Evolutionary conservation across 805 yeast genomes (phyloP).

Genomic region (Candida pseudoglaebosa): DNA sequence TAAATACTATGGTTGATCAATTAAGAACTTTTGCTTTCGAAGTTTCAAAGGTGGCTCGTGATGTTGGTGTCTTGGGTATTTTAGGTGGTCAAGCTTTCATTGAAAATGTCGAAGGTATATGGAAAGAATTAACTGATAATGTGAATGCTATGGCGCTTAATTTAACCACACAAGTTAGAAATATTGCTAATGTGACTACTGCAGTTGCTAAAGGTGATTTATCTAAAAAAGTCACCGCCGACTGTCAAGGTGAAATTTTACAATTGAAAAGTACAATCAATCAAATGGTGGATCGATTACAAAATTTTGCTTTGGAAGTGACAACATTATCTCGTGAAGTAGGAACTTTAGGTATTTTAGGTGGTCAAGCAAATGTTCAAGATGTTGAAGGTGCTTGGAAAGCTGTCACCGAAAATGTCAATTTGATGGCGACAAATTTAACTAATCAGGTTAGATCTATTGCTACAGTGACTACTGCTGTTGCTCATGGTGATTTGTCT

Average conservation of each 20-base stretch:
- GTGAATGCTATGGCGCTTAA: constrained; percentile 89
- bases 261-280: constrained; percentile 45
- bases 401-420: constrained; percentile 46
- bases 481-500: constrained; percentile 83
- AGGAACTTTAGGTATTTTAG: constrained; percentile 45
- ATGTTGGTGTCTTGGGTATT: constrained; percentile 86
- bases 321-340: constrained; percentile 46
- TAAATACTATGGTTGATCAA: constrained; percentile 86
- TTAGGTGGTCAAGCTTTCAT: constrained; percentile 86
- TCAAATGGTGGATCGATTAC: constrained; percentile 50
- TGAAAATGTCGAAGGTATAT: constrained; percentile 76
- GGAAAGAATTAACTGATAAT: constrained; percentile 84
- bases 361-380: constrained; percentile 50
- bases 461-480: constrained; percentile 89
- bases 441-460: constrained; percentile 81
- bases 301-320: constrained; percentile 44
- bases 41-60: constrained; percentile 82
- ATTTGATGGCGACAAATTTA: constrained; percentile 46
- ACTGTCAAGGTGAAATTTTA: constrained; percentile 63
- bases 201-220: constrained; percentile 84
- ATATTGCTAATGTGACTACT: constrained; percentile 82
- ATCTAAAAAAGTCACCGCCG: constrained; percentile 80
- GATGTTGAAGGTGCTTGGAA: constrained; percentile 52
- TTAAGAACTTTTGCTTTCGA: constrained; percentile 79
- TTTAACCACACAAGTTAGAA: constrained; percentile 82